phyloP scores from a whole-genome alignment of 169 alveolate species.

The Plasmodium knowlesi region DNA sequence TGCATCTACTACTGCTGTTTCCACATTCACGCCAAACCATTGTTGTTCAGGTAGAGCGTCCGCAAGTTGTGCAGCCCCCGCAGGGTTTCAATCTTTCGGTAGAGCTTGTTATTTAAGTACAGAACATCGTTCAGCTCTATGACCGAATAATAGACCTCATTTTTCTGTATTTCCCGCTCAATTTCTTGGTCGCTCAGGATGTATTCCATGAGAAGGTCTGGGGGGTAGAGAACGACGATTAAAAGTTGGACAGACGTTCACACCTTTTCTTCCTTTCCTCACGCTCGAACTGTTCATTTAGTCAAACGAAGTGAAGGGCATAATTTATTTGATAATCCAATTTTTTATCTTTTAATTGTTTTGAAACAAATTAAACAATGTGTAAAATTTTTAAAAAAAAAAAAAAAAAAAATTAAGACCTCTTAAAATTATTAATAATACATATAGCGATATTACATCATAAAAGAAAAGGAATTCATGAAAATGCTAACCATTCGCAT shows the following conservation, averaged over 20 bases:
- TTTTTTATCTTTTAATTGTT: not conserved
- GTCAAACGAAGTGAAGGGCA: not conserved
- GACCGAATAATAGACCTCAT: slow-evolving; percentile 50
- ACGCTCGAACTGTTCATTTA: not conserved
- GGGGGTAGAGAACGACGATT: not conserved
- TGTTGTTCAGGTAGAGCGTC: slow-evolving; percentile 67
- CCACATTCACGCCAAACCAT: slow-evolving; percentile 16
- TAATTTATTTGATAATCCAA: not conserved
- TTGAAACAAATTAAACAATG: not conserved
- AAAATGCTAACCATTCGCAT: not conserved
- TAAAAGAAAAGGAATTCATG: not conserved
- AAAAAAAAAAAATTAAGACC: not conserved
- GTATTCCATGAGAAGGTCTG: slow-evolving; percentile 17
- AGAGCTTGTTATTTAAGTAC: slow-evolving; percentile 49
- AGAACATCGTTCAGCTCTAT: slow-evolving; percentile 68
- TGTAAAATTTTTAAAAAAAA: not conserved
- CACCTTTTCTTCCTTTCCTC: not conserved
- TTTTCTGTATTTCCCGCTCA: slow-evolving; percentile 29
- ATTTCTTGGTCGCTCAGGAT: slow-evolving; percentile 54
- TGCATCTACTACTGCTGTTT: not conserved
- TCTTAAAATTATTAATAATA: not conserved
- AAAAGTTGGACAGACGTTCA: not conserved
- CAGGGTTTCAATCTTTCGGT: slow-evolving; percentile 24
- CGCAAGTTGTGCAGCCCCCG: slow-evolving; percentile 37
- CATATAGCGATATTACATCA: not conserved